These are phyloP conservation scores for Inonotus hispidus DNA, from an alignment of 1,284 basidiomycete genomes.

Conservation along the genomic window DNA sequence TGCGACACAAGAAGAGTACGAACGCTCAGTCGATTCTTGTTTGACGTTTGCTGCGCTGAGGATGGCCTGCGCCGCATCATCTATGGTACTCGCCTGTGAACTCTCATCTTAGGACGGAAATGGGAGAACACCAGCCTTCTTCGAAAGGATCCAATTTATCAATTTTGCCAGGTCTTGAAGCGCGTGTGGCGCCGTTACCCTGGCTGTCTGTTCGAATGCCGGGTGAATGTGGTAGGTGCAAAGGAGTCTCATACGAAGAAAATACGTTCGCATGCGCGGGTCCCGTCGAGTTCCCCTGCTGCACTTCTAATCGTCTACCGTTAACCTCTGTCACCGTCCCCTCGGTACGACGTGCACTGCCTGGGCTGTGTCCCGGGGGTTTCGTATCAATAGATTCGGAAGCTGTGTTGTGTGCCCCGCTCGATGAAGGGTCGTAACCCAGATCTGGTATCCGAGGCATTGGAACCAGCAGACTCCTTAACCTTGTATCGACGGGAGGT, in stretches of 20 bases:
- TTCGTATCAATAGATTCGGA: background rate
- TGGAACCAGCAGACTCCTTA: background rate
- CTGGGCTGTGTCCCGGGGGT: background rate
- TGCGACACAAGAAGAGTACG: too few relatives aligned
- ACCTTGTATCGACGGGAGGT: background rate
- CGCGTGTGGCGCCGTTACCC: background rate
- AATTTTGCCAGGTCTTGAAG: background rate
- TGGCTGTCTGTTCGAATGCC: background rate
- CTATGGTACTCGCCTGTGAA: background rate
- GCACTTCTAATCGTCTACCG: background rate
- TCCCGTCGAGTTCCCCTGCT: background rate
- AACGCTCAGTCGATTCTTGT: too few relatives aligned
- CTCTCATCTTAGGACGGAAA: background rate
- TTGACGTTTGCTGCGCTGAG: background rate
- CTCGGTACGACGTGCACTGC: background rate
- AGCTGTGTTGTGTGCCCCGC: background rate
- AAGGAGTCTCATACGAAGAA: background rate
- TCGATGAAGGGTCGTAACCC: background rate
- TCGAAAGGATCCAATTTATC: conserved; percentile 5
- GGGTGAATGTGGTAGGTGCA: background rate
- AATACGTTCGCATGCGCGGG: background rate
- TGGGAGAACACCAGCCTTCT: background rate
- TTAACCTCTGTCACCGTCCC: background rate
- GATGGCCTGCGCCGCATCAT: background rate
- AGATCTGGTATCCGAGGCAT: background rate